Conservation (phyloP, 2,329 filamentous ascomycete genomes). For the Claviceps monticola region DNA sequence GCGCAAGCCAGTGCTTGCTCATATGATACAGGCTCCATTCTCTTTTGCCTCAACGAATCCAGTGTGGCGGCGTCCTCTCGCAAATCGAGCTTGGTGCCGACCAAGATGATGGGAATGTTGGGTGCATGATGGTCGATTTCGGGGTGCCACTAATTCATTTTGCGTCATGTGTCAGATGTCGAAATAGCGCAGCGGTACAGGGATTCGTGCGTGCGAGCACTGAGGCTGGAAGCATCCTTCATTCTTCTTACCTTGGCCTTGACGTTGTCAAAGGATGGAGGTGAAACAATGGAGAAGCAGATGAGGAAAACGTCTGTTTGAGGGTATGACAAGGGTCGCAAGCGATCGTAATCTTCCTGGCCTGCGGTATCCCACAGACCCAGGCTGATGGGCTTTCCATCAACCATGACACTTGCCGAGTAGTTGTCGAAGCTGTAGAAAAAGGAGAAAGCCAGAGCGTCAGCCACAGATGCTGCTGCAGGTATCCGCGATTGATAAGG, state of each 20-base stretch:
- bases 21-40: constrained; percentile 74
- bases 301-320: constrained; percentile 98
- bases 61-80: constrained; percentile 75
- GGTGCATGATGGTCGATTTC: constrained; percentile 96
- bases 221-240: neutral
- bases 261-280: constrained; percentile 96
- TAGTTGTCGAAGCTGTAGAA: constrained; percentile 84
- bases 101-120: constrained; percentile 88
- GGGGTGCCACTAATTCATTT: constrained; percentile 64
- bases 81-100: constrained; percentile 93
- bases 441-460: constrained; percentile 4
- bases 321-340: constrained; percentile 90
- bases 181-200: too few relatives aligned
- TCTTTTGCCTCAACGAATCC: constrained; percentile 73
- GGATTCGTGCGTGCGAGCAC: too few relatives aligned
- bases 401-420: constrained; percentile 97
- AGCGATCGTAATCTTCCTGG: constrained; percentile 94
- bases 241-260: constrained; percentile 68
- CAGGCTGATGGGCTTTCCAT: constrained; percentile 92
- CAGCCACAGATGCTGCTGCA: constrained; percentile 1
- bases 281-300: constrained; percentile 96
- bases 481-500: constrained; percentile 1
- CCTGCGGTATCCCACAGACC: constrained; percentile 97
- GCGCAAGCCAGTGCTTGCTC: constrained; percentile 79
- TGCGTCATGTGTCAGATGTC: neutral